These are phyloP conservation scores for Cladosporium oxysporum DNA, from an alignment of 2,329 filamentous ascomycete species.

Conservation along the genomic window DNA sequence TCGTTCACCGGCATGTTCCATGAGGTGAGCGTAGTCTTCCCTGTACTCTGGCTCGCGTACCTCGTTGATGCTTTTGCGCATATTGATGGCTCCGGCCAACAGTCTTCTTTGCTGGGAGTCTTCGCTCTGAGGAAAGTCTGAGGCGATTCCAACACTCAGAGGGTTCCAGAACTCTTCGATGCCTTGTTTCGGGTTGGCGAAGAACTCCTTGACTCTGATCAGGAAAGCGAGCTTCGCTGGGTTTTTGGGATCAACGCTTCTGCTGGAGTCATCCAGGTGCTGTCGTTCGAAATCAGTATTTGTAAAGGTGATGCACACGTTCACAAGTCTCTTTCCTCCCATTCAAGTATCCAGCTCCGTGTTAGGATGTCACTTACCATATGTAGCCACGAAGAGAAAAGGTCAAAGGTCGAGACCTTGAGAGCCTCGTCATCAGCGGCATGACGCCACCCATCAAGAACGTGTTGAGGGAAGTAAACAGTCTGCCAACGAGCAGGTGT, in stretches of 20 bases:
- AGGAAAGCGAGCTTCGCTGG: not conserved
- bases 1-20: not conserved
- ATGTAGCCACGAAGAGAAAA: constrained; percentile 8
- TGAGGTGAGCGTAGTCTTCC: constrained; percentile 7
- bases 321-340: not conserved
- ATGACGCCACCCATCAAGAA: not conserved
- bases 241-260: not conserved
- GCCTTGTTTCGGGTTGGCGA: not conserved
- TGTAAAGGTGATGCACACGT: not conserved
- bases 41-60: constrained; percentile 8
- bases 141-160: not conserved
- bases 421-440: not conserved
- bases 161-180: constrained; percentile 6
- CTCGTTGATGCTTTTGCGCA: not conserved
- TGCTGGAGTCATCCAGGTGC: not conserved
- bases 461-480: not conserved
- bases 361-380: not conserved
- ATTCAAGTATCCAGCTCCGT: not conserved
- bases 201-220: not conserved
- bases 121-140: not conserved
- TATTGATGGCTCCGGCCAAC: not conserved
- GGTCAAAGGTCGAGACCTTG: constrained; percentile 1
- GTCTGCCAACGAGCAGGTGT: not conserved
- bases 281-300: not conserved
- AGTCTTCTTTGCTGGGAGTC: not conserved